These are phyloP conservation scores for Metschnikowia continentalis DNA, from an alignment of 805 yeast species.

Conservation along the genomic window DNA sequence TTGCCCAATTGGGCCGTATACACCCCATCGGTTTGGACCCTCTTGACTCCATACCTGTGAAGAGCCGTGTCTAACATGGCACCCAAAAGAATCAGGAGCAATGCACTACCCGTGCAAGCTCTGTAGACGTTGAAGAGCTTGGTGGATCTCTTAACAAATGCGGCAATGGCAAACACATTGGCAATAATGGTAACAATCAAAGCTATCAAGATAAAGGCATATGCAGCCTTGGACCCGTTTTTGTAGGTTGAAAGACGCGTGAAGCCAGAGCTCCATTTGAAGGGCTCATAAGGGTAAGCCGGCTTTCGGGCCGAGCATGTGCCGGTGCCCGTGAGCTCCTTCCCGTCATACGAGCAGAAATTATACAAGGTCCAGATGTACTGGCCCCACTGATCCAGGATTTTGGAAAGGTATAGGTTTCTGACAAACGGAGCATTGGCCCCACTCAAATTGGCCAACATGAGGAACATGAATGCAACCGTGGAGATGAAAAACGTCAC, in stretches of 20 bases:
- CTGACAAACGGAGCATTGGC: constrained; percentile 12
- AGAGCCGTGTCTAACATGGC: constrained; percentile 9
- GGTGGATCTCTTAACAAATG: constrained; percentile 6
- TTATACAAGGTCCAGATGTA: constrained; percentile 13
- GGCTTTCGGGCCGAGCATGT: constrained; percentile 9
- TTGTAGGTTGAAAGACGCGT: not conserved
- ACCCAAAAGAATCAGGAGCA: constrained; percentile 8
- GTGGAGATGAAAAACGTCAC: constrained; percentile 13
- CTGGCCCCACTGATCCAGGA: constrained; percentile 7
- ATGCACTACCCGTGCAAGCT: constrained; percentile 4
- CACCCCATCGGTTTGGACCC: constrained; percentile 8
- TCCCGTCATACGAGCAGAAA: constrained; percentile 8
- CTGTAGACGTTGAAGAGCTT: constrained; percentile 5
- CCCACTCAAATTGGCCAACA: constrained; percentile 14
- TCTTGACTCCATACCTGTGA: constrained; percentile 7
- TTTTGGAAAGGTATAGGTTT: constrained; percentile 10
- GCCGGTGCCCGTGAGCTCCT: constrained; percentile 8
- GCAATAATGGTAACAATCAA: constrained; percentile 6
- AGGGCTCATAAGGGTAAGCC: constrained; percentile 12
- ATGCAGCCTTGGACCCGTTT: constrained; percentile 10
- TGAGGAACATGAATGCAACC: constrained; percentile 11
- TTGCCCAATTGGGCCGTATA: constrained; percentile 10
- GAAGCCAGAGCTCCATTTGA: constrained; percentile 12
- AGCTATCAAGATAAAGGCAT: constrained; percentile 7
- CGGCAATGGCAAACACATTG: constrained; percentile 2